Evolutionary conservation across 106 monocot species (phyloP), one percentile per base, ranked within the genome.

Genomic region (Allium cepa): DNA sequence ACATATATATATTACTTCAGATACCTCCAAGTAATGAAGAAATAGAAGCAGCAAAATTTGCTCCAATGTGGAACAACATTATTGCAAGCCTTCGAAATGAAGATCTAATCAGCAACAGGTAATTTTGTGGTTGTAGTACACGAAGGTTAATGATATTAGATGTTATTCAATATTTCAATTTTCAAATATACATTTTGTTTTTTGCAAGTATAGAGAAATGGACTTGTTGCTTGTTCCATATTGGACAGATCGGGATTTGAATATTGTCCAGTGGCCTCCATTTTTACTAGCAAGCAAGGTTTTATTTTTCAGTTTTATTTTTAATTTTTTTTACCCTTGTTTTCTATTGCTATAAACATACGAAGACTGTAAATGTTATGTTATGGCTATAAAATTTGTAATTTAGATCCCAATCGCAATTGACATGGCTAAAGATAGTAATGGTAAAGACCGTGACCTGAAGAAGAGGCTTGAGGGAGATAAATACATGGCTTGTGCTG

Each of bases 221-320:
- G 80, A 92, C 53, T 70, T 92, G 71, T 69, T 92, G 68, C 81
- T 88, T 60, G 85, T 92, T 68, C 92, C 92, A 17, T 84, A 85
- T 62, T 85, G 74, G 27, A 74, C 81, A 68, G 92, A 85, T 68
- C 71, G 60, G 67, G 82, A 70, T 51, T 73, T 85, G 71, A 71
- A 64, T 22, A 68, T 87, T 50, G 73, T 85, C 45, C 92, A 92
- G 50, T 92, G 92, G 88, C 92, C 88, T 57, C 88, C 87, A 36
- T 92, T 92, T 74, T 71, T 92, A 59, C 82, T 92, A 69, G 92
- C 92, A 60, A 92, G 82, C 83, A 92, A 92, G 92, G 92, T 92
- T 57, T 63, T 18, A 22, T 55, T 60, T 53, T 47, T 36, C 36
- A 36, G 1, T 4, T 2, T 36, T 5, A 36, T 36, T 27, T 16